Base-by-base conservation (phyloP, 257 asterid species). In the Gentiana macrophylla region DNA sequence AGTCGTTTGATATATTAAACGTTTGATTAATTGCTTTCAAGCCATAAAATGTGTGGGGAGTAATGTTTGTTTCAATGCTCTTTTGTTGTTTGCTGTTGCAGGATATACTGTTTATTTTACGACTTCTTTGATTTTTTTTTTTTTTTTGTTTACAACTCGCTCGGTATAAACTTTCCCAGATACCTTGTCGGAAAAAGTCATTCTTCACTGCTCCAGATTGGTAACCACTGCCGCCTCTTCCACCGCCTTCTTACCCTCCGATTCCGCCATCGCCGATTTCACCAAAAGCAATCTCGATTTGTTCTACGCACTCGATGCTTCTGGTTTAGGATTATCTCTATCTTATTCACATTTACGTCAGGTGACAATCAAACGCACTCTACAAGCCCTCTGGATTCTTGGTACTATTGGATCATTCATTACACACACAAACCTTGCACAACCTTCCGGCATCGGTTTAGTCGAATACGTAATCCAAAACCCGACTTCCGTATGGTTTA, bases 291-390 rank as follows among this genome's bases (percentile, higher is more conserved):
- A 80, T 64, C 65, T 78, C 4, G 78, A 80, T 59, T 50, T 86
- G 62, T 53, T 86, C 10, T 84, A 79, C 48, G 72, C 74, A 0
- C 37, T 85, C 32, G 98, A 95, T 61, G 86, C 84, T 52, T 69
- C 80, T 65, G 98, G 98, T 57, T 70, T 85, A 66, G 97, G 95
- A 4, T 48, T 83, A 60, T 82, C 97, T 52, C 68, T 83, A 36
- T 68, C 69, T 88, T 60, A 91, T 91, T 62, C 98, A 91, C 78
- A 87, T 91, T 13, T 91, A 91, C 54, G 94, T 88, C n/a, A 74
- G n/a, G n/a, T n/a, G n/a, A n/a, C n/a, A n/a, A 87, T 91, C 56
- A 91, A 91, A 74, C 89, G 91, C 59, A 38, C 94, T 32, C 86
- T 88, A 44, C 95, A 84, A 74, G 79, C 84, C 33, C 79, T 91